A percentile compares a stretch with the other conserved stretches of the same genome.
Conservation (phyloP, 208 protist genomes). For the Crithidia thermophila region DNA sequence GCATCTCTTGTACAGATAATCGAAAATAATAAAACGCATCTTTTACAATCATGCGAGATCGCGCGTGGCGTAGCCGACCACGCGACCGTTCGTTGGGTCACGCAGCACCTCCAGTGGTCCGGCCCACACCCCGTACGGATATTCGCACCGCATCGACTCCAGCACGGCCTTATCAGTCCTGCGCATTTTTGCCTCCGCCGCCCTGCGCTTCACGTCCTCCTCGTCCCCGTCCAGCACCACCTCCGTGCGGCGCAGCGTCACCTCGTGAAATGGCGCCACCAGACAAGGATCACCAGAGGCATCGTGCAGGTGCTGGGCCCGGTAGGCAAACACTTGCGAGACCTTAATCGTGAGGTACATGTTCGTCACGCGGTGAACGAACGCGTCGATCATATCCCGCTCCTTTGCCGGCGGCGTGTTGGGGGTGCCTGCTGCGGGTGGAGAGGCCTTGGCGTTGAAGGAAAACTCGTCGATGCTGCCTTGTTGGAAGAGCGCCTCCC, state of each 20-base stretch:
- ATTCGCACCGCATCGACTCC: neutral
- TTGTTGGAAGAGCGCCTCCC: neutral
- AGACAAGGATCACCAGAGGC: constrained; percentile 24
- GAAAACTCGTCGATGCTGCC: neutral
- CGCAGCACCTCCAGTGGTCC: constrained; percentile 40
- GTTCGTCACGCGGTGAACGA: too few species aligned
- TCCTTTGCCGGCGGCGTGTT: too few species aligned
- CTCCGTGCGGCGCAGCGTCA: neutral
- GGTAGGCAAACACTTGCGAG: constrained; percentile 1
- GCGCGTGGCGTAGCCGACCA: constrained; percentile 41
- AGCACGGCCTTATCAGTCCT: neutral
- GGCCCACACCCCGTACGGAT: constrained; percentile 29
- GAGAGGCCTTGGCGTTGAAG: neutral
- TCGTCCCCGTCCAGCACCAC: neutral
- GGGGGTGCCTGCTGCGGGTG: too few species aligned
- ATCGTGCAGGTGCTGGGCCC: constrained; percentile 8
- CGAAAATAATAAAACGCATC: neutral
- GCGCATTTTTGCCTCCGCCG: neutral
- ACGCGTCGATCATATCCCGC: neutral
- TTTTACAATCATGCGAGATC: neutral
- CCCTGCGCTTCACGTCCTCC: neutral
- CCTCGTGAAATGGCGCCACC: constrained; percentile 38
- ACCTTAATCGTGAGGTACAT: too few species aligned
- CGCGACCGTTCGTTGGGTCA: constrained; percentile 30
- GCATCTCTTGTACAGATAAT: neutral